Evolutionary conservation across 176 grass and related monocot species (phyloP).

Genomic region (Tuctoria greenei): DNA sequence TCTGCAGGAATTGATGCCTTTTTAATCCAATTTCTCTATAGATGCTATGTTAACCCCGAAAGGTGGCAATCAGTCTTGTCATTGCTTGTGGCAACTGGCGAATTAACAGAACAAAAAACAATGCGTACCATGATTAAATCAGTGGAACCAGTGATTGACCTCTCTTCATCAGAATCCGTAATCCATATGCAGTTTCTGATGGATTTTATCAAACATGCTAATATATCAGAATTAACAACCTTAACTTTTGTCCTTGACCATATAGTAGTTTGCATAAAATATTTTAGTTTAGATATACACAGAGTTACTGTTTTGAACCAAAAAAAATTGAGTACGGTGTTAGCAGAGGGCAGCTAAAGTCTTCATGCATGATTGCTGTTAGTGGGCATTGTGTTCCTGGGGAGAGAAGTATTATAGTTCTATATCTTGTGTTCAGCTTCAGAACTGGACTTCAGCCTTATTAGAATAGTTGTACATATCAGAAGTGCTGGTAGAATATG

Average conservation of each 20-base stretch:
- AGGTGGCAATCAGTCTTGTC: conserved; percentile 5
- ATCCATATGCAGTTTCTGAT: not conserved
- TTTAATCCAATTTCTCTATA: conserved; percentile 15
- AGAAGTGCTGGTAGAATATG: not conserved
- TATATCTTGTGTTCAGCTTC: not conserved
- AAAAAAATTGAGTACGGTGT: not conserved
- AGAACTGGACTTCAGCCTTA: not conserved
- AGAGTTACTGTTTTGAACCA: not conserved
- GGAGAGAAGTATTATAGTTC: not conserved
- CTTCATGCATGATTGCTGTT: not conserved
- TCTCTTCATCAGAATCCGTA: not conserved
- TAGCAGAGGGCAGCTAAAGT: not conserved
- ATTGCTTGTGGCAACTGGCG: conserved; percentile 2
- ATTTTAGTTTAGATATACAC: not conserved
- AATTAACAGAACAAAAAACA: not conserved
- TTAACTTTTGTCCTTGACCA: not conserved
- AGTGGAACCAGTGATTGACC: not conserved
- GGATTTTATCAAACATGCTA: not conserved
- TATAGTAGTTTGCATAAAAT: not conserved
- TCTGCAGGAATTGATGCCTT: not conserved
- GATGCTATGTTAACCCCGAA: not conserved
- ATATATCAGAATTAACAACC: not conserved
- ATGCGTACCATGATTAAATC: not conserved
- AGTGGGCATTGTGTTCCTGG: not conserved
- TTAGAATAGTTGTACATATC: not conserved